A percentile compares a stretch with the other conserved stretches of the same genome.
These are phyloP conservation scores for Epichloe uncinata DNA, from an alignment of 2,329 filamentous ascomycete species.

Conservation along the genomic window DNA sequence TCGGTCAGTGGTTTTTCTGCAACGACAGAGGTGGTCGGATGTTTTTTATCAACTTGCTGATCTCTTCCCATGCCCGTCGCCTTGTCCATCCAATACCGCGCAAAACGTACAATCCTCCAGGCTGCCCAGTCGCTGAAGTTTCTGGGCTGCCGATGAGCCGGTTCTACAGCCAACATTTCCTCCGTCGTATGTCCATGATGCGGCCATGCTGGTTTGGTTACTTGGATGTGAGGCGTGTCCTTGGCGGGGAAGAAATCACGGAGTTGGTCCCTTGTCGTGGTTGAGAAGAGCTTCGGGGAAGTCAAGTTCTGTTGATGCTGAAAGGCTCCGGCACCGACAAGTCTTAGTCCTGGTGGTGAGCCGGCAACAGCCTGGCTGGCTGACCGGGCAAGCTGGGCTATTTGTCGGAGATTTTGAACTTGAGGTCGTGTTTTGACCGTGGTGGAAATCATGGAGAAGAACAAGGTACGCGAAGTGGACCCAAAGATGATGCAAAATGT, in stretches of 20 bases:
- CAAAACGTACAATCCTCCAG: conserved; percentile 59
- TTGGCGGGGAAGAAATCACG: conserved; percentile 49
- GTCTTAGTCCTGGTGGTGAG: conserved; percentile 6
- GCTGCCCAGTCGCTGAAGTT: conserved; percentile 68
- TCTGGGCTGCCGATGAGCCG: conserved; percentile 64
- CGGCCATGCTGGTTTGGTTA: conserved; percentile 53
- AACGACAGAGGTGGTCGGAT: conserved; percentile 40
- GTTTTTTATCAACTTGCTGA: conserved; percentile 49
- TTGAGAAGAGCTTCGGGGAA: conserved; percentile 32
- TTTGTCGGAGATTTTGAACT: conserved; percentile 11
- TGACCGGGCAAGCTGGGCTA: conserved; percentile 12
- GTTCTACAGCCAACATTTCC: conserved; percentile 61
- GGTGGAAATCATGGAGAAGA: conserved; percentile 15
- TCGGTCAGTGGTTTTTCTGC: conserved; percentile 58
- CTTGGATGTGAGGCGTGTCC: conserved; percentile 47
- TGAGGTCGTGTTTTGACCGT: conserved; percentile 11
- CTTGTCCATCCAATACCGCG: conserved; percentile 69
- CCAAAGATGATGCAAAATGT: neutral
- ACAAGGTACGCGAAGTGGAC: neutral
- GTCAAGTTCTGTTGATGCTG: neutral
- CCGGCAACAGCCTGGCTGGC: conserved; percentile 2
- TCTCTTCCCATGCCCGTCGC: conserved; percentile 61
- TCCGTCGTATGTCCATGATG: conserved; percentile 63
- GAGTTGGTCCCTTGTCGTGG: conserved; percentile 31
- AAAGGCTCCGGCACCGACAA: conserved; percentile 8